phyloP scores from a whole-genome alignment of 2,329 filamentous ascomycete genomes.

The Penicillium glabrum region DNA sequence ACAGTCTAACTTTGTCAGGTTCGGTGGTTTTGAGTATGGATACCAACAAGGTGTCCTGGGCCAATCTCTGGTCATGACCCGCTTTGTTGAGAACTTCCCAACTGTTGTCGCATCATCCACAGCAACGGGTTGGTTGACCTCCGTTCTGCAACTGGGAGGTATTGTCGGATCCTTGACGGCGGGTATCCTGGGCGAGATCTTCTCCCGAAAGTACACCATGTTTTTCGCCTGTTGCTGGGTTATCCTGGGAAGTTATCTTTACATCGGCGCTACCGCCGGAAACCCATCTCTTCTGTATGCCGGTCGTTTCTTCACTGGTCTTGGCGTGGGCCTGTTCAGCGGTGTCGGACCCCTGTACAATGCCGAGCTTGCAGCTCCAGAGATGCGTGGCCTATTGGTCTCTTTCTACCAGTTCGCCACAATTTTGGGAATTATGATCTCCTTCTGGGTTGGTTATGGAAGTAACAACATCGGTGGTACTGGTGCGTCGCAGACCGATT shows the following conservation, averaged over 20 bases:
- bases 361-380: slow-evolving; percentile 45
- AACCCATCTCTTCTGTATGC: slow-evolving; percentile 27
- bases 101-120: slow-evolving; percentile 44
- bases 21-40: slow-evolving; percentile 52
- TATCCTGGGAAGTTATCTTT: slow-evolving; percentile 44
- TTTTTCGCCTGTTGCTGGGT: slow-evolving; percentile 52
- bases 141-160: slow-evolving; percentile 54
- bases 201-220: slow-evolving; percentile 54
- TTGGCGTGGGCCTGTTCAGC: slow-evolving; percentile 35
- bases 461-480: slow-evolving; percentile 42
- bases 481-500: slow-evolving; percentile 33
- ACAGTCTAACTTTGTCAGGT: slow-evolving; percentile 18
- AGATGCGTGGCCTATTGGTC: slow-evolving; percentile 34
- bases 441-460: slow-evolving; percentile 41
- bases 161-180: slow-evolving; percentile 44
- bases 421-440: slow-evolving; percentile 37
- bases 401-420: slow-evolving; percentile 37
- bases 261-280: slow-evolving; percentile 25
- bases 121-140: slow-evolving; percentile 47
- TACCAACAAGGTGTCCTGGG: slow-evolving; percentile 47
- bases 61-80: slow-evolving; percentile 52
- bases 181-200: slow-evolving; percentile 51
- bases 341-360: slow-evolving; percentile 51
- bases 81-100: slow-evolving; percentile 49
- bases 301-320: slow-evolving; percentile 32